phyloP scores from a whole-genome alignment of 768 basidiomycete species.

The Suillus subluteus region DNA sequence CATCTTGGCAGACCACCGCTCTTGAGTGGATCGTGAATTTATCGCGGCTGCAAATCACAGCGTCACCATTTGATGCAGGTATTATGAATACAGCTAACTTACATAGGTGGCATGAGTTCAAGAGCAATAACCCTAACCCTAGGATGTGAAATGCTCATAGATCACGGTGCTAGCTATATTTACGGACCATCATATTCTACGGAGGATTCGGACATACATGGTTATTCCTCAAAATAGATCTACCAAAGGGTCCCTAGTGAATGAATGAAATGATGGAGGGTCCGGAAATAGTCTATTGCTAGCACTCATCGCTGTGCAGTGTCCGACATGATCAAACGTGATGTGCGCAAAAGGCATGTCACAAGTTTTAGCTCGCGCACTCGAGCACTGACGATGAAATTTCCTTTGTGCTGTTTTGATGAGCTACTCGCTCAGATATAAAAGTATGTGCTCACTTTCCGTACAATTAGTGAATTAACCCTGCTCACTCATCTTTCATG shows the following conservation, averaged over 20 bases:
- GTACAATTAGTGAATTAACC: neutral
- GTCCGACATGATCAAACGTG: neutral
- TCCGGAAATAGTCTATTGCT: neutral
- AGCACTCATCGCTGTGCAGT: neutral
- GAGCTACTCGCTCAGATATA: neutral
- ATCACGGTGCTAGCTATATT: neutral
- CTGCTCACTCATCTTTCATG: neutral
- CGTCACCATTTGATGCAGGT: slow-evolving; percentile 1
- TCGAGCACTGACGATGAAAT: neutral
- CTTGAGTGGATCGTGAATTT: slow-evolving; percentile 90
- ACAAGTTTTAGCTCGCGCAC: neutral
- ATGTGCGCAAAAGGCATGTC: no score
- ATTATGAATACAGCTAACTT: slow-evolving; percentile 14
- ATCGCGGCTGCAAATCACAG: slow-evolving; percentile 61
- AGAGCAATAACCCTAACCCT: slow-evolving; percentile 15
- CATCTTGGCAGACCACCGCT: slow-evolving; percentile 90
- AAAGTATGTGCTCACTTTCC: neutral
- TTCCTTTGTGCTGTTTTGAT: neutral
- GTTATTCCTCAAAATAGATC: neutral
- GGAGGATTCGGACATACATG: neutral
- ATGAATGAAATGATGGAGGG: neutral
- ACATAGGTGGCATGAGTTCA: slow-evolving; percentile 34
- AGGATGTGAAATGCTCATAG: neutral
- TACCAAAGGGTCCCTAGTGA: neutral
- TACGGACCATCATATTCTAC: neutral